Evolutionary conservation across 2,329 filamentous ascomycete species (phyloP), one percentile per base, ranked within the genome.

Genomic region (Tothia fuscella): DNA sequence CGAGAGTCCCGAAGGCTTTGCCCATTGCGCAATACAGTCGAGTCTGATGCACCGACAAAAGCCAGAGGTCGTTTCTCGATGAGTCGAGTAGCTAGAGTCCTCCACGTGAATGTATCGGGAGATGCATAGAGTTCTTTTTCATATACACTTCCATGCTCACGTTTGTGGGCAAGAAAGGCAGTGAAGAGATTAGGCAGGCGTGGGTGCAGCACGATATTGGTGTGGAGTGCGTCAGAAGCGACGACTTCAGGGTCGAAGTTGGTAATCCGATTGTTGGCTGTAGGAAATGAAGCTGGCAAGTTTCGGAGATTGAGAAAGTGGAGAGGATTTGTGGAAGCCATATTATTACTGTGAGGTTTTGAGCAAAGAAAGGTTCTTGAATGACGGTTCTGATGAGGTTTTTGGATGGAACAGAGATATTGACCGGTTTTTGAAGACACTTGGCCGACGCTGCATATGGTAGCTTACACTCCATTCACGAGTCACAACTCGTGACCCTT

Each of bases 101-200:
- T 10, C 37, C 37, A 31, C 3, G 25, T 31, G 13, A 22, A 40
- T 30, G 26, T 24, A 16, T 50, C 33, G 26, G 46, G 43, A 48
- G 49, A 51, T 6, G 49, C 46, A 47, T 59, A 58, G 32, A 58
- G 49, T 1, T 24, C 22, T 21, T 54, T 51, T 35, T 59, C 56
- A 43, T 48, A 35, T 13, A 4, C 3, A 3, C 50, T 53, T 28
- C 56, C 55, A 22, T 52, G 43, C 10, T 25, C 16, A 21, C 48
- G 51, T 45, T 58, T 58, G 47, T 56, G 48, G 3, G 28, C 24
- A n/a, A 59, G 49, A 36, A 57, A 58, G 7, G 38, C 21, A 13
- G 41, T 29, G 17, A 53, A 47, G 3, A 59, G 49, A 3, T 25
- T 35, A 4, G 53, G 49, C 21, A 53, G 53, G 19, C 51, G 44